Conservation (phyloP, 495 filamentous ascomycete genomes). For the Cairneyella variabilis region DNA sequence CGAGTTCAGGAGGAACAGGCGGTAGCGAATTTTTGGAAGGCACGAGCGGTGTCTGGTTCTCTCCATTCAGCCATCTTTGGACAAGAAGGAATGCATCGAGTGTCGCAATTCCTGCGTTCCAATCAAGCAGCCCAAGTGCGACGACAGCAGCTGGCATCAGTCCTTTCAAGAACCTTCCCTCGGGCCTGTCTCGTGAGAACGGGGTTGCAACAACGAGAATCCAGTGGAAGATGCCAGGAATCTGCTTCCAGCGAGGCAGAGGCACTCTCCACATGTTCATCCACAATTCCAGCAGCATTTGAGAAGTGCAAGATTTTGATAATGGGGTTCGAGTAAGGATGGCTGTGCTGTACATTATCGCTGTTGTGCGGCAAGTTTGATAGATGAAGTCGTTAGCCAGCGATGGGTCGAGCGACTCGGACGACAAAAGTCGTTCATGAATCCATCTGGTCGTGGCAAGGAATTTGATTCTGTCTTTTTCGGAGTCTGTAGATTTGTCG, state of each 20-base stretch:
- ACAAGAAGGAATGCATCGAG: slow-evolving; percentile 16
- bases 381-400: slow-evolving; percentile 16
- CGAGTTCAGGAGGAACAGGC: background rate
- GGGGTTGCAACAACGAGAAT: slow-evolving; percentile 14
- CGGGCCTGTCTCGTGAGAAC: slow-evolving; percentile 9
- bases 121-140: slow-evolving; percentile 8
- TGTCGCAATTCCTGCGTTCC: slow-evolving; percentile 8
- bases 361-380: slow-evolving; percentile 12
- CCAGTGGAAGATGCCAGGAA: slow-evolving; percentile 21
- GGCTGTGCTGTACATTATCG: slow-evolving; percentile 14
- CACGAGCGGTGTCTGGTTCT: background rate
- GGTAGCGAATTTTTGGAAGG: background rate
- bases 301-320: slow-evolving; percentile 11
- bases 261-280: slow-evolving; percentile 18
- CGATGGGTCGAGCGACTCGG: background rate
- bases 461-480: slow-evolving; percentile 9
- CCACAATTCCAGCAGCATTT: slow-evolving; percentile 13
- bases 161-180: slow-evolving; percentile 21
- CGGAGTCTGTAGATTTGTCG: background rate
- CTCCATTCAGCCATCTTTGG: slow-evolving; percentile 19
- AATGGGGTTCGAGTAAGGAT: slow-evolving; percentile 16
- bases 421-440: slow-evolving; percentile 11
- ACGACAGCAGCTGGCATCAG: slow-evolving; percentile 9
- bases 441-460: slow-evolving; percentile 16
- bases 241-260: slow-evolving; percentile 20